Base-by-base conservation (phyloP, 345 rosid genomes). In the Lepidium sativum region DNA sequence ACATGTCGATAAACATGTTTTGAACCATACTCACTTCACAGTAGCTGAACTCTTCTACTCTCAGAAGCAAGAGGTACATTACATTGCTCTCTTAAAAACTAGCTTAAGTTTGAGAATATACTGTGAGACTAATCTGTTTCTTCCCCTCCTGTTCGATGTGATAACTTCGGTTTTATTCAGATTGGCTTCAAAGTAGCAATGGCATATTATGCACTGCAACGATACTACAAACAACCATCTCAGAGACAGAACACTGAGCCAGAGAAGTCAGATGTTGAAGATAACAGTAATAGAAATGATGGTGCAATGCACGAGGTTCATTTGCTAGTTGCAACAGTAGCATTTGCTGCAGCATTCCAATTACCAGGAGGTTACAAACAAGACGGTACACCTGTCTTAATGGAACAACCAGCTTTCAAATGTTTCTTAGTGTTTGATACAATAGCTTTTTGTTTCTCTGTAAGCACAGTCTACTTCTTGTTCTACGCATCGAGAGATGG, bases 11-110 rank as follows among this genome's bases (percentile, higher is more conserved):
- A 81, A 67, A 17, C 25, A 37, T 41, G 54, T 69, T 15, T 8
- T 73, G 67, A 81, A 76, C 65, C 75, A 16, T n/a, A 42, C 45
- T 5, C 67, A 53, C 21, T 51, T 65, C 9, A 79, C 77, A 5
- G 77, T 79, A 16, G 43, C 65, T 13, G 72, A 79, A 29, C 66
- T 79, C 67, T 51, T 73, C 10, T 53, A 48, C 54, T 55, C 75
- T 50, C 62, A 55, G 50, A 54, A 63, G 2, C 68, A 38, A 54
- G 70, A 71, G 64, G 75, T 71, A 63, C 57, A 25, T 25, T 33
- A 43, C 41, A 17, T 63, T 65, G 20, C 61, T 20, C 18, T 48
- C 25, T 37, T 14, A 12, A 8, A 20, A 5, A 47, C 4, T 47
- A 2, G 17, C 4, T 49, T 23, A 13, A 3, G 5, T 21, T 12